Evolutionary conservation across 2,329 filamentous ascomycete species (phyloP).

Genomic region (Trichophyton verrucosum): DNA sequence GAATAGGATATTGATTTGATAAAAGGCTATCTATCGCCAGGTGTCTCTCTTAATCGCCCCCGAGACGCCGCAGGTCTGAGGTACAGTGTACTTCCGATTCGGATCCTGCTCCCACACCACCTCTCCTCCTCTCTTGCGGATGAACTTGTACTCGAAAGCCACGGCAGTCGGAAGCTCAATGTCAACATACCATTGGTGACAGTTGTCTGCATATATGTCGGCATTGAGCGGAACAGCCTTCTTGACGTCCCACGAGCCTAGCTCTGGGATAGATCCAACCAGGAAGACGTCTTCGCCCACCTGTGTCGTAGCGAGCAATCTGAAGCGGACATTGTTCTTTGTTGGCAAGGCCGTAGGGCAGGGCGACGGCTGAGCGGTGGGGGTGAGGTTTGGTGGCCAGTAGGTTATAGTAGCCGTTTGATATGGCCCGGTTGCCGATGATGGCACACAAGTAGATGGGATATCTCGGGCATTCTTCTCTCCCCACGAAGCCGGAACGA

Average conservation of each 20-base stretch:
- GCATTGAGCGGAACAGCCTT: slow-evolving; percentile 47
- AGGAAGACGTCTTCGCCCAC: slow-evolving; percentile 56
- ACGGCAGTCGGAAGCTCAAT: slow-evolving; percentile 45
- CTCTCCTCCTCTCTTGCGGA: slow-evolving; percentile 44
- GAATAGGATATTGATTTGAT: not conserved
- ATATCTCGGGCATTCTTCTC: slow-evolving; percentile 22
- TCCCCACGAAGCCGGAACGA: slow-evolving; percentile 26
- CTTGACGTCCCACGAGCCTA: slow-evolving; percentile 51
- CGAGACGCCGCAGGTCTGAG: slow-evolving; percentile 24
- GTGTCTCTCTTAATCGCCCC: slow-evolving; percentile 26
- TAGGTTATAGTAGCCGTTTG: slow-evolving; percentile 21
- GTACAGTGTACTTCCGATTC: slow-evolving; percentile 32
- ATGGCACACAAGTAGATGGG: slow-evolving; percentile 20
- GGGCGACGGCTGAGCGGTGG: slow-evolving; percentile 16
- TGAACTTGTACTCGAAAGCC: slow-evolving; percentile 55
- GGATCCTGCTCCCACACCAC: slow-evolving; percentile 54
- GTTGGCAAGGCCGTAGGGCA: slow-evolving; percentile 18
- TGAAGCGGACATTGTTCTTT: slow-evolving; percentile 50
- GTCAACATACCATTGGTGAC: slow-evolving; percentile 50
- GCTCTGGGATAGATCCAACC: slow-evolving; percentile 44
- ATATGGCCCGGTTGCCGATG: slow-evolving; percentile 25
- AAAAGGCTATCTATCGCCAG: slow-evolving; percentile 23
- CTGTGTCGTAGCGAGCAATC: slow-evolving; percentile 44
- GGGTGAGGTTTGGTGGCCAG: slow-evolving; percentile 22
- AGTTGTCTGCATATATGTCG: slow-evolving; percentile 44